Evolutionary conservation across 2,329 filamentous ascomycete genomes (phyloP).

Genomic region (Elsinoe ampelina): DNA sequence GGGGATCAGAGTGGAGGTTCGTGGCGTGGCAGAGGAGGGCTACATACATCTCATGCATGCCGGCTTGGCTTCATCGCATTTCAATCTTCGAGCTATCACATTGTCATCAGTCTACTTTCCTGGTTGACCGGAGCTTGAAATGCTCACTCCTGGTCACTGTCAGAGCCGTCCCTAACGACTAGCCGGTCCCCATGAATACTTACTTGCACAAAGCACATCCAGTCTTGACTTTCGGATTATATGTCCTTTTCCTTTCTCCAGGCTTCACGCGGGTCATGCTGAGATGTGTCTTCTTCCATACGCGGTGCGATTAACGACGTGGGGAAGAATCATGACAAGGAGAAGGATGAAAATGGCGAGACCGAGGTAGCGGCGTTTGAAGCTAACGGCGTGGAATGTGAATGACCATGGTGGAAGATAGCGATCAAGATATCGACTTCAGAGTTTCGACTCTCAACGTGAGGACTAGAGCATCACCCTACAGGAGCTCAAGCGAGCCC

Average conservation of each 20-base stretch:
- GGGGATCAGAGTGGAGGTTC: neutral
- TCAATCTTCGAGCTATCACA: conserved; percentile 4
- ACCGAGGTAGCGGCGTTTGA: conserved; percentile 1
- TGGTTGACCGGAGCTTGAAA: neutral
- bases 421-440: neutral
- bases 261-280: conserved; percentile 14
- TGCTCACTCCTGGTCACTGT: neutral
- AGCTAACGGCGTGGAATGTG: conserved; percentile 6
- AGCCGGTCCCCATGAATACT: neutral
- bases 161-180: neutral
- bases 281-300: neutral
- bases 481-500: neutral
- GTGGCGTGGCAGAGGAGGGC: neutral
- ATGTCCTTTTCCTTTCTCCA: conserved; percentile 11
- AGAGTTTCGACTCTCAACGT: neutral
- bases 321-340: conserved; percentile 1
- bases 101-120: neutral
- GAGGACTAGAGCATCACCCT: neutral
- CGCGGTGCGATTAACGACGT: neutral
- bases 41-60: conserved; percentile 8
- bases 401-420: neutral
- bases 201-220: conserved; percentile 9
- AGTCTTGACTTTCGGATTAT: conserved; percentile 12
- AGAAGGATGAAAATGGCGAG: neutral
- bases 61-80: conserved; percentile 13